A percentile compares a stretch with the other conserved stretches of the same genome.
Evolutionary conservation across 1,139 yeast genomes (phyloP).

Genomic region (Taphrina betulina): DNA sequence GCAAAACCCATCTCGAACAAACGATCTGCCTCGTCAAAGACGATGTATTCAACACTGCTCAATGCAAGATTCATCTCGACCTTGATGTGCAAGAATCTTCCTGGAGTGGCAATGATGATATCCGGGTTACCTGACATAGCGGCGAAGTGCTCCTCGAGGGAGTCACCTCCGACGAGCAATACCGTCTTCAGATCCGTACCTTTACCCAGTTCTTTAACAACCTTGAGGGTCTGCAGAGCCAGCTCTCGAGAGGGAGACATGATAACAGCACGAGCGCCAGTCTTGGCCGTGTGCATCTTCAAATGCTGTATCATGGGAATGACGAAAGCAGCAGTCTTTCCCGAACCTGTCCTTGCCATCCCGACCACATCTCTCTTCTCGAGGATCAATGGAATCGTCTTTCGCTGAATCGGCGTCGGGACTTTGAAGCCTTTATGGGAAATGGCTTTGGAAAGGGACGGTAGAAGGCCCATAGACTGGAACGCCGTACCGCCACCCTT

Average conservation of each 20-base stretch:
- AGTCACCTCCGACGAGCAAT: slow-evolving; percentile 92
- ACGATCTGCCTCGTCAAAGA: slow-evolving; percentile 94
- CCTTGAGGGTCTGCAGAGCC: slow-evolving; percentile 87
- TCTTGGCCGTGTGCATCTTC: slow-evolving; percentile 68
- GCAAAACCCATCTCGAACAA: slow-evolving; percentile 96
- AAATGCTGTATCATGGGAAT: slow-evolving; percentile 85
- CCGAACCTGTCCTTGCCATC: slow-evolving; percentile 99
- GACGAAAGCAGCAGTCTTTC: slow-evolving; percentile 98
- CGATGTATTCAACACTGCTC: slow-evolving; percentile 79
- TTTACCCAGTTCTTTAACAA: slow-evolving; percentile 79
- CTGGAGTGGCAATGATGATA: slow-evolving; percentile 91
- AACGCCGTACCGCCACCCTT: slow-evolving; percentile 28
- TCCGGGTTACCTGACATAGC: slow-evolving; percentile 95
- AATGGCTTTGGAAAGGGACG: slow-evolving; percentile 66
- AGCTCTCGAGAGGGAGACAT: slow-evolving; percentile 91
- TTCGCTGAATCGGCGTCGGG: slow-evolving; percentile 97
- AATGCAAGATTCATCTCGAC: slow-evolving; percentile 91
- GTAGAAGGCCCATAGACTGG: slow-evolving; percentile 68
- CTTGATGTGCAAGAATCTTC: slow-evolving; percentile 90
- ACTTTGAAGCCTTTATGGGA: slow-evolving; percentile 83
- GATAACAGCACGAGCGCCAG: slow-evolving; percentile 82
- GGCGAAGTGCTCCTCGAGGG: slow-evolving; percentile 90
- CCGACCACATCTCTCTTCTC: slow-evolving; percentile 94
- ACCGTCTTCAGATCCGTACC: slow-evolving; percentile 82
- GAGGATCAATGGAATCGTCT: slow-evolving; percentile 85